Base-by-base conservation (phyloP, 306 rosid species). In the Vicia faba region DNA sequence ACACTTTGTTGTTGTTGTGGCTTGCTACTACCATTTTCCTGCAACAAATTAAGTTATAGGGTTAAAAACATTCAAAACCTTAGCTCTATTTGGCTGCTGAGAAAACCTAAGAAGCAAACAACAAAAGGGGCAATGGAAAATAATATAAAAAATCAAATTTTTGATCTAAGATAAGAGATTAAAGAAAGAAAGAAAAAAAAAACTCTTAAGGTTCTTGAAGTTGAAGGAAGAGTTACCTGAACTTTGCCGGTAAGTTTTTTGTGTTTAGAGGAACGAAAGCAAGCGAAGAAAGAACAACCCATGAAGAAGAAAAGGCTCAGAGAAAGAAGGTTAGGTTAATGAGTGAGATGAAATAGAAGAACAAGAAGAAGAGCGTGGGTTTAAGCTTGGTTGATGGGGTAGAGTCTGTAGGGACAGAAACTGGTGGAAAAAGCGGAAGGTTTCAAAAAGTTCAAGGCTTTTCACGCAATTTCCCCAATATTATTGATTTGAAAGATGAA, bases 211-310 rank as follows among this genome's bases (percentile, higher is more conserved):
- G 61, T 20, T 16, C 29, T 43, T 68, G 2, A 28, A 3, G 29
- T 13, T 51, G 19, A 20, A 20, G 23, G 23, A 20, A 20, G 23
- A 20, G 70, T 76, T 61, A 79, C 87, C 6, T 76, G 88, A 67
- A 87, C 82, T 57, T 83, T 80, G 73, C 28, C 75, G 53, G 57
- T 75, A 36, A 68, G 85, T 9, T 68, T 91, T 64, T 75, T 69
- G 68, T 77, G 75, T 16, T 79, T 85, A 75, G 89, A 84, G 73
- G 88, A 83, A 84, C 95, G 87, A 85, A 91, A 88, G 71, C 96
- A 91, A 13, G 73, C 87, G 69, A 85, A 85, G 73, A 88, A 51
- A 40, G n/a, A 86, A 65, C 97, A 88, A 82, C 91, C 91, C 96
- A 88, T 91, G 29, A 60, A 33, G 38, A 31, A 31, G 36, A 7